Evolutionary conservation across 306 rosid genomes (phyloP).

Genomic region (Ammopiptanthus mongolicus): DNA sequence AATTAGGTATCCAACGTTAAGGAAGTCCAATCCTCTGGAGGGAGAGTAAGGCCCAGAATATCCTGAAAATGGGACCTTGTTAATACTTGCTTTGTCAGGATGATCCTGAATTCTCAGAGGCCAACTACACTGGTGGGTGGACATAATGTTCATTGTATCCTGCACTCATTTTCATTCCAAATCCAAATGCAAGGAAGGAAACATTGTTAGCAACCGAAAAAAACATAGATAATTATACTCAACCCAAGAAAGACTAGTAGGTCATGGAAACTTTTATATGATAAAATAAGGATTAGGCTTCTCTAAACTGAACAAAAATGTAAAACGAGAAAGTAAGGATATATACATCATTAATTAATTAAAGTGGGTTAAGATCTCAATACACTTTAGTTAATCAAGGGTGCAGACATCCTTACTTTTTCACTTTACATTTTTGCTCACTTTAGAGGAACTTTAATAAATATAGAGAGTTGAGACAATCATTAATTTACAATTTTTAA

Average conservation of each 20-base stretch:
- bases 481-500: neutral
- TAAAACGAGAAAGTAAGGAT: too few relatives aligned
- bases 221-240: neutral
- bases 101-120: slow-evolving; percentile 59
- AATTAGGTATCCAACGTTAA: slow-evolving; percentile 33
- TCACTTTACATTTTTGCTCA: too few relatives aligned
- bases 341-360: too few relatives aligned
- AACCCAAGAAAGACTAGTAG: slow-evolving; percentile 1
- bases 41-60: slow-evolving; percentile 29
- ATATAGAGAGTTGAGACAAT: too few relatives aligned
- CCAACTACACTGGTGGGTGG: slow-evolving; percentile 67
- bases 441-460: too few relatives aligned
- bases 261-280: neutral
- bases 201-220: neutral
- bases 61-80: slow-evolving; percentile 50
- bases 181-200: slow-evolving; percentile 1
- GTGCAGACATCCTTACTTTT: too few relatives aligned
- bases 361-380: too few relatives aligned
- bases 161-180: slow-evolving; percentile 15
- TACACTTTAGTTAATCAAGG: too few relatives aligned
- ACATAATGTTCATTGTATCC: slow-evolving; percentile 64
- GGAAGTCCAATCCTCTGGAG: slow-evolving; percentile 42
- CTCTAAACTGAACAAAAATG: too few relatives aligned
- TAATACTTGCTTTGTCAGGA: slow-evolving; percentile 35
- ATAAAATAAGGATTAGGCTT: neutral